Evolutionary conservation across 2,329 filamentous ascomycete genomes (phyloP), one percentile per base, ranked within the genome.

Genomic region (Pyricularia pennisetigena): DNA sequence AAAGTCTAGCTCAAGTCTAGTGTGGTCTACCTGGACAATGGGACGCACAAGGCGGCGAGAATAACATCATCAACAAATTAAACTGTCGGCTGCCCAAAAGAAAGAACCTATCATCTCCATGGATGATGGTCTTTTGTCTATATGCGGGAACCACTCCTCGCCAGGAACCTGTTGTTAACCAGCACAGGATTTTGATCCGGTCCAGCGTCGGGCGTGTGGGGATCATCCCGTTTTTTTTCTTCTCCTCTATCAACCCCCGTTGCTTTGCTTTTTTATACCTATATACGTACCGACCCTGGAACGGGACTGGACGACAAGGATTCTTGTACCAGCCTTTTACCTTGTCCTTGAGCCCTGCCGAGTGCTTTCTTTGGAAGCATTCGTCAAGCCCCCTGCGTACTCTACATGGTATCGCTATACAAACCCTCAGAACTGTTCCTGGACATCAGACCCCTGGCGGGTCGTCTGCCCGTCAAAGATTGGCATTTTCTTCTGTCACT

Each of bases 401-500:
- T 41, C 32, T 41, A 41, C 32, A 41, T 41, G 32, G 32, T 54
- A 54, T n/a, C 20, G 41, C 41, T 54, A 54, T 54, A 54, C 41
- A n/a, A n/a, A 54, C 41, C 41, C 41, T 54, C 41, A 54, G 41
- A n/a, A 54, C 41, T n/a, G 41, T 54, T 54, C 20, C 12, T 54
- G 41, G 41, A 54, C 57, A 61, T 29, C 59, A 62, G 64, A 35
- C 41, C 63, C 70, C 66, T 62, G 67, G 41, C 65, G 64, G 30
- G 26, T 35, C 35, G 32, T 30, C 32, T 20, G 29, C 24, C 28
- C 64, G 49, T 66, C 64, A 23, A 35, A 41, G 49, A 49, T 62
- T 62, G 59, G 24, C 59, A 62, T 62, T 62, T 28, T 74, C 72
- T 73, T 71, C 72, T 75, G 71, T 73, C 65, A 49, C 63, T 65